Evolutionary conservation across 257 asterid genomes (phyloP).

Genomic region (Avicennia marina): DNA sequence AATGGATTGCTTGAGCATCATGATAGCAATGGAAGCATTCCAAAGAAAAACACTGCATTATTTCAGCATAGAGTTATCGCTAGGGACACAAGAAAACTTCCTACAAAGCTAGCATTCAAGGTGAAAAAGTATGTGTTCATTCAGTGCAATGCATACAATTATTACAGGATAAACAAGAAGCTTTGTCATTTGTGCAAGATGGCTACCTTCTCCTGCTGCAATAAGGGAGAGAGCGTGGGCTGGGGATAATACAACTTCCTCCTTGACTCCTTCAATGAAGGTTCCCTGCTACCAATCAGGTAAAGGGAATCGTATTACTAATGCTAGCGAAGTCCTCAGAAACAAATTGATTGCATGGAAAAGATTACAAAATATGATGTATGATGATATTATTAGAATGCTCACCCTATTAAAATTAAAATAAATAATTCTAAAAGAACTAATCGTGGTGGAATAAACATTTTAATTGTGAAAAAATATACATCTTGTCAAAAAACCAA

Average conservation of each 20-base stretch:
- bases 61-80: slow-evolving; percentile 5
- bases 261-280: slow-evolving; percentile 96
- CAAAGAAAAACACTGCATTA: neutral
- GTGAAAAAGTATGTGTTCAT: neutral
- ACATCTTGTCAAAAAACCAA: too few relatives aligned
- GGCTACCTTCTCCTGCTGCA: slow-evolving; percentile 99
- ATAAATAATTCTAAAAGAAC: too few relatives aligned
- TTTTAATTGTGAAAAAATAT: too few relatives aligned
- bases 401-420: too few relatives aligned
- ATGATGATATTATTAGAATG: too few relatives aligned
- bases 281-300: slow-evolving; percentile 61
- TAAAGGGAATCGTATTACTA: slow-evolving; percentile 6
- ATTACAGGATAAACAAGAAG: neutral
- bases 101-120: neutral
- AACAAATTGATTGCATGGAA: too few relatives aligned
- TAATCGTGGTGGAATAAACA: too few relatives aligned
- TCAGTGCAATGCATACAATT: neutral
- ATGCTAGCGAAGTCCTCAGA: neutral
- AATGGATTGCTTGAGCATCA: too few relatives aligned
- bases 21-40: too few relatives aligned
- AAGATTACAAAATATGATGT: too few relatives aligned
- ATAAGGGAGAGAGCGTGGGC: slow-evolving; percentile 98
- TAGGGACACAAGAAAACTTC: neutral
- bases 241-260: slow-evolving; percentile 94
- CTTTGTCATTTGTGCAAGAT: slow-evolving; percentile 4